phyloP scores from a whole-genome alignment of 2,329 filamentous ascomycete genomes.

The Sporothrix protearum region DNA sequence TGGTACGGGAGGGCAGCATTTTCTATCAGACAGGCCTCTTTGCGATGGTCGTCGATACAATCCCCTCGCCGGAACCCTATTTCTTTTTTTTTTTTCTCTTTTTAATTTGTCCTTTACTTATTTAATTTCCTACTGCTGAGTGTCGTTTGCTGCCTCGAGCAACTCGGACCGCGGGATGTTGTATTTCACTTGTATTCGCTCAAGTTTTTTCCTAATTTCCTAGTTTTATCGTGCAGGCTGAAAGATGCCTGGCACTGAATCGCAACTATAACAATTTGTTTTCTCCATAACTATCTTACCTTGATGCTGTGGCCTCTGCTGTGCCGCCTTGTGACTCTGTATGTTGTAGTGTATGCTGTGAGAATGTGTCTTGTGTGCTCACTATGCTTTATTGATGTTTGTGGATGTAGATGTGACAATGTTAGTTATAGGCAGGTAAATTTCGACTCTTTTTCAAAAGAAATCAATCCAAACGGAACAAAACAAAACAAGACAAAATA shows the following conservation, averaged over 20 bases:
- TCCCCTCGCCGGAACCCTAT: constrained; percentile 10
- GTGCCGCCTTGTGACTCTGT: neutral
- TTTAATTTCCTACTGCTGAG: neutral
- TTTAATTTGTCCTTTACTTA: neutral
- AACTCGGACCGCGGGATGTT: neutral
- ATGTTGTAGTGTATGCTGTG: neutral
- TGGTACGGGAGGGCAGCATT: constrained; percentile 22
- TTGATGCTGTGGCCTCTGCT: neutral
- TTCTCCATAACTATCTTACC: neutral
- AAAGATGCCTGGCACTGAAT: neutral
- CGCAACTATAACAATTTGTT: constrained; percentile 7
- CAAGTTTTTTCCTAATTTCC: neutral
- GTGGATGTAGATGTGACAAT: neutral
- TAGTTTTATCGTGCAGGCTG: neutral
- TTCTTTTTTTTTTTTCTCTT: neutral
- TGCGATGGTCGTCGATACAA: constrained; percentile 2
- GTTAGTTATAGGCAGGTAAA: neutral
- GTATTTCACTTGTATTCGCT: neutral
- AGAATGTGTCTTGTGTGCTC: neutral
- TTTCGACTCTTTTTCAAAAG: neutral
- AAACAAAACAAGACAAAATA: neutral
- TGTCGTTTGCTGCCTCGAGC: neutral
- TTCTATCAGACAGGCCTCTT: neutral
- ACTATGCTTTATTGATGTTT: neutral
- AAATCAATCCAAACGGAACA: neutral